These are phyloP conservation scores for Guyanaporus albipodus DNA, from an alignment of 768 basidiomycete species.

Conservation along the genomic window DNA sequence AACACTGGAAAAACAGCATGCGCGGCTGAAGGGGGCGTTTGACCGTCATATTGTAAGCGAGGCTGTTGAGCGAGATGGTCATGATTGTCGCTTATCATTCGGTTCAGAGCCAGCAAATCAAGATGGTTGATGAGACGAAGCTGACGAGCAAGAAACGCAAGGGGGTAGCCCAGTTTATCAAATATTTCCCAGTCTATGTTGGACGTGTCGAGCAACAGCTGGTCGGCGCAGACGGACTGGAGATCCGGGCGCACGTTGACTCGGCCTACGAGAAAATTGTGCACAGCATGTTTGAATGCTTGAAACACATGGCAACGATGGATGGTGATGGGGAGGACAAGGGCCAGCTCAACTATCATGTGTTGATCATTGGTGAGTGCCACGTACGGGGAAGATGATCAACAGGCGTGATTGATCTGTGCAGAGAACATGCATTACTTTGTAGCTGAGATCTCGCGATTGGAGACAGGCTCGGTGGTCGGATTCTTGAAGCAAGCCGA, in stretches of 20 bases:
- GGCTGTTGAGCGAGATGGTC: neutral
- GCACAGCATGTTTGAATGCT: slow-evolving; percentile 83
- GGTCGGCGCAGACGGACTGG: slow-evolving; percentile 67
- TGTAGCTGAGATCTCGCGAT: slow-evolving; percentile 71
- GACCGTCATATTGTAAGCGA: slow-evolving; percentile 68
- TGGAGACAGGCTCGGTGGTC: slow-evolving; percentile 61
- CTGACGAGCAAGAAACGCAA: slow-evolving; percentile 88
- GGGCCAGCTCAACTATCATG: slow-evolving; percentile 94
- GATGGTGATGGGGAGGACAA: slow-evolving; percentile 94
- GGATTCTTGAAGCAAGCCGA: slow-evolving; percentile 71
- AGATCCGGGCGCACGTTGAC: slow-evolving; percentile 75
- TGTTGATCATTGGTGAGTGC: slow-evolving; percentile 84
- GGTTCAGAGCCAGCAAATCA: slow-evolving; percentile 77
- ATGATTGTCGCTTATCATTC: slow-evolving; percentile 1
- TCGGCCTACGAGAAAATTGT: slow-evolving; percentile 85
- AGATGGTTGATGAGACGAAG: slow-evolving; percentile 86
- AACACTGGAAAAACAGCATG: slow-evolving; percentile 79
- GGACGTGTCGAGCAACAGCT: slow-evolving; percentile 82
- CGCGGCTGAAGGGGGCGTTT: slow-evolving; percentile 67
- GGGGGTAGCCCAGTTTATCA: slow-evolving; percentile 89
- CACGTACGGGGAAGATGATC: neutral
- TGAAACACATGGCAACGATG: slow-evolving; percentile 96
- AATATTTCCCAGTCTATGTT: slow-evolving; percentile 88
- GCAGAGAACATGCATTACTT: slow-evolving; percentile 97
- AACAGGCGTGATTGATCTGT: slow-evolving; percentile 2